A percentile compares a stretch with the other conserved stretches of the same genome.
phyloP scores from a whole-genome alignment of 805 yeast species.

The Nakazawaea wickerhamii region DNA sequence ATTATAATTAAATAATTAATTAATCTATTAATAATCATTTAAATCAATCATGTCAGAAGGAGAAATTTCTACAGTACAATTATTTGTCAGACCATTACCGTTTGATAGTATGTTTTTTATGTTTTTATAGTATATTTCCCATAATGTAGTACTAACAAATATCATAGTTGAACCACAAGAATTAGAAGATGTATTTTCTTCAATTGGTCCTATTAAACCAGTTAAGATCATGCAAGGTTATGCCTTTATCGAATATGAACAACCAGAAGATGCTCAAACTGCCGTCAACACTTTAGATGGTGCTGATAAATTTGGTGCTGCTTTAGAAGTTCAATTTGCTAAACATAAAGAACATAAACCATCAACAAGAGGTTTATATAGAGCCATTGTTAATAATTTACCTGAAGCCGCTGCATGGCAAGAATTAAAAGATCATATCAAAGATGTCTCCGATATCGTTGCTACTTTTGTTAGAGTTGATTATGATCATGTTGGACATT shows the following conservation, averaged over 20 bases:
- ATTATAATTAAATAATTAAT: too few species aligned
- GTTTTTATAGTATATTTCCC: not conserved
- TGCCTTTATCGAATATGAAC: slow-evolving; percentile 84
- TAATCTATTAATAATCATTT: slow-evolving; percentile 4
- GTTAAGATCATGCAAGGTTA: slow-evolving; percentile 74
- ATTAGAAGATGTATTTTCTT: slow-evolving; percentile 61
- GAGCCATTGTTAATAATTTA: slow-evolving; percentile 63
- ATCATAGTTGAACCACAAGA: slow-evolving; percentile 31
- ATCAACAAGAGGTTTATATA: slow-evolving; percentile 66
- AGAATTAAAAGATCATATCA: slow-evolving; percentile 83
- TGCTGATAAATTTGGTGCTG: slow-evolving; percentile 44
- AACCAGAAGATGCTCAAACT: slow-evolving; percentile 45
- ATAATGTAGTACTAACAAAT: not conserved
- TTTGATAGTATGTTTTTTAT: slow-evolving; percentile 23
- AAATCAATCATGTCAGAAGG: slow-evolving; percentile 17
- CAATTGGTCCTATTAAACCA: slow-evolving; percentile 62
- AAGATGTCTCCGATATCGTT: slow-evolving; percentile 61
- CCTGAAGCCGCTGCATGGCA: slow-evolving; percentile 83
- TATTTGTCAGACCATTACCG: slow-evolving; percentile 34
- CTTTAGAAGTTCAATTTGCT: slow-evolving; percentile 48
- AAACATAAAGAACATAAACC: slow-evolving; percentile 36
- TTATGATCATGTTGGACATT: slow-evolving; percentile 42
- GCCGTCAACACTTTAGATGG: slow-evolving; percentile 44
- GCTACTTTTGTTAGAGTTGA: slow-evolving; percentile 59
- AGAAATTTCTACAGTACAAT: slow-evolving; percentile 29